Conservation (phyloP, 73 alveolate genomes). For the Tetrahymena borealis region DNA sequence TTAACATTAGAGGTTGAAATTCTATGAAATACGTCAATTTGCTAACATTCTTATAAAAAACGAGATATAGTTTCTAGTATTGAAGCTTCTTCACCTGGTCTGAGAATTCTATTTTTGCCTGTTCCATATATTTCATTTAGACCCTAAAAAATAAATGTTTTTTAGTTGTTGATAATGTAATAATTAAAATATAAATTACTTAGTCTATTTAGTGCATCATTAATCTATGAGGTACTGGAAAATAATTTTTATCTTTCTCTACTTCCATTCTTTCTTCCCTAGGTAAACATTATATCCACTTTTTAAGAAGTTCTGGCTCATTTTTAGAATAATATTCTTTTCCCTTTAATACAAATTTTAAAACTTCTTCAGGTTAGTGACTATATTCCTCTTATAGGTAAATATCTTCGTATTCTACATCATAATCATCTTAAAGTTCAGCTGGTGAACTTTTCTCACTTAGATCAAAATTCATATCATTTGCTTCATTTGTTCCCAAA, state of each 20-base stretch:
- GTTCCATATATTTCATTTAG: constrained; percentile 14
- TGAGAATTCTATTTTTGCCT: constrained; percentile 16
- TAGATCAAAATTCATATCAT: background rate
- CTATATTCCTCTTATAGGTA: constrained; percentile 10
- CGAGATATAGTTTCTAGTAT: constrained; percentile 13
- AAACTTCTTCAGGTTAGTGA: constrained; percentile 16
- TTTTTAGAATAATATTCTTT: background rate
- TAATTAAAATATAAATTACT: background rate
- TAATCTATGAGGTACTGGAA: constrained; percentile 18
- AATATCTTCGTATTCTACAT: background rate
- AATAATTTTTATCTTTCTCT: constrained; percentile 15
- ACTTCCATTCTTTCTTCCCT: constrained; percentile 16
- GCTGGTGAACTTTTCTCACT: constrained; percentile 2
- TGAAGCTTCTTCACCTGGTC: constrained; percentile 45
- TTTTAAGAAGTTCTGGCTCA: constrained; percentile 9
- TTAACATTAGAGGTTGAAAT: background rate
- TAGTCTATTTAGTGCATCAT: background rate
- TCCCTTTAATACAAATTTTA: constrained; percentile 3
- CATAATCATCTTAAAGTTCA: background rate
- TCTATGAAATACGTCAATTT: background rate
- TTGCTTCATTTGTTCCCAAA: background rate
- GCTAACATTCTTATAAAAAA: background rate
- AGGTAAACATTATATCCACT: constrained; percentile 30
- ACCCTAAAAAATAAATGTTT: background rate
- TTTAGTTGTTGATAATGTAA: background rate